Evolutionary conservation across 208 protist genomes (phyloP).

Genomic region (Leishmania tarentolae): DNA sequence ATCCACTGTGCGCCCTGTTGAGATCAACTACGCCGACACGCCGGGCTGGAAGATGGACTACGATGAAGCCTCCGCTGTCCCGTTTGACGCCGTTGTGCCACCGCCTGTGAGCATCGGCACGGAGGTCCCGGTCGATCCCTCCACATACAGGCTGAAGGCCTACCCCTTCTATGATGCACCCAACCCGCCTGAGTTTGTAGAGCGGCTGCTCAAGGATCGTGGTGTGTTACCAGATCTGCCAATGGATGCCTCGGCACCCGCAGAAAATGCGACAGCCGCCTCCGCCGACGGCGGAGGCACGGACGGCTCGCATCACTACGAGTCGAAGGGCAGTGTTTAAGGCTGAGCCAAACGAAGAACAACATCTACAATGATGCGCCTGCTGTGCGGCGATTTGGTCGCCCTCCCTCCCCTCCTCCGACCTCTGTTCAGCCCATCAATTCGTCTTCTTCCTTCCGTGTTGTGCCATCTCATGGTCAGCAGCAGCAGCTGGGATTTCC

Average conservation of each 20-base stretch:
- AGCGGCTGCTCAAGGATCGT: constrained; percentile 84
- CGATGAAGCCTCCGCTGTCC: constrained; percentile 49
- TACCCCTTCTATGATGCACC: constrained; percentile 91
- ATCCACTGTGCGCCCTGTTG: constrained; percentile 71
- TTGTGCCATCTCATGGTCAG: background rate
- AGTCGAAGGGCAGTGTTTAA: constrained; percentile 22
- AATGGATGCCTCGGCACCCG: constrained; percentile 42
- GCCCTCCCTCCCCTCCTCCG: background rate
- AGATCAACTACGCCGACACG: constrained; percentile 72
- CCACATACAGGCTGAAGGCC: constrained; percentile 68
- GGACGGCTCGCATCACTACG: constrained; percentile 58
- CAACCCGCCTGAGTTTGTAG: constrained; percentile 87
- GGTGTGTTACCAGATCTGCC: constrained; percentile 83
- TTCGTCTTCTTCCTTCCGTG: background rate
- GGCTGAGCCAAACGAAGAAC: constrained; percentile 37
- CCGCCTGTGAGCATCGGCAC: constrained; percentile 87
- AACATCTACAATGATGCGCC: constrained; percentile 4
- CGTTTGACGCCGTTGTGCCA: constrained; percentile 67
- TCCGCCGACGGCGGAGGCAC: background rate
- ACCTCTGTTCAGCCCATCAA: background rate
- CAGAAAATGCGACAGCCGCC: constrained; percentile 18
- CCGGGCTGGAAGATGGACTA: constrained; percentile 84
- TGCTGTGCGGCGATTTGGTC: background rate
- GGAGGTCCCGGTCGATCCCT: constrained; percentile 79
- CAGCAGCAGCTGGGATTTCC: background rate